phyloP scores from a whole-genome alignment of 352 stramenopile species.

The Globisporangium heterothallicum region DNA sequence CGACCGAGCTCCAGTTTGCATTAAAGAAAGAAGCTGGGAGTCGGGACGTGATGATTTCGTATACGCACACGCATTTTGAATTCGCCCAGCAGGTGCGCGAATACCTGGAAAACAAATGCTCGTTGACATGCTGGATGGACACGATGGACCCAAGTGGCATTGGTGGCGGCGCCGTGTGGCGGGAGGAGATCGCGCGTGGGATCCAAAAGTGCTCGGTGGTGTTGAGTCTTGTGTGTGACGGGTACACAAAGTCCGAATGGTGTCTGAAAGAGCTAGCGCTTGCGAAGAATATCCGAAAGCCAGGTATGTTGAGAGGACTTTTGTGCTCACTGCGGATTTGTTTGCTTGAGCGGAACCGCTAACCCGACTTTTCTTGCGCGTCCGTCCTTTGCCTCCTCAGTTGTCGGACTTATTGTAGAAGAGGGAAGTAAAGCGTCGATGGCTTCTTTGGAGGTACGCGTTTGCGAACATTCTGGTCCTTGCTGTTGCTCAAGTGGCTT shows the following conservation, averaged over 20 bases:
- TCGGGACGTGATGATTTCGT: constrained; percentile 81
- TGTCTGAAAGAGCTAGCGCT: constrained; percentile 80
- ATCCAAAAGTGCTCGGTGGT: constrained; percentile 73
- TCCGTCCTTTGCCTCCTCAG: constrained; percentile 23
- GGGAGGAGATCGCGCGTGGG: constrained; percentile 72
- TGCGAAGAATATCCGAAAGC: constrained; percentile 64
- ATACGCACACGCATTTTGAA: constrained; percentile 63
- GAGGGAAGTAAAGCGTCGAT: constrained; percentile 36
- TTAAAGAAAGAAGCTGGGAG: constrained; percentile 70
- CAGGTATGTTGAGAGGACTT: constrained; percentile 22
- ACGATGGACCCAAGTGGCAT: constrained; percentile 79
- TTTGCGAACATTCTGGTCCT: not conserved
- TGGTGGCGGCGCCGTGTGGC: constrained; percentile 68
- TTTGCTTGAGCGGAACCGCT: no score
- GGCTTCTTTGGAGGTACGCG: constrained; percentile 15
- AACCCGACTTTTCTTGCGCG: no score
- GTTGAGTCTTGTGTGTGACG: constrained; percentile 63
- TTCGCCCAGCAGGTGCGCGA: constrained; percentile 61
- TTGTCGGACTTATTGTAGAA: constrained; percentile 47
- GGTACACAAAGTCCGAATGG: constrained; percentile 72
- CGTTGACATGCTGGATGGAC: constrained; percentile 79
- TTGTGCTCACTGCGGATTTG: constrained; percentile 7
- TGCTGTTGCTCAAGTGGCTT: not conserved
- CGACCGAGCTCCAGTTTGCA: constrained; percentile 66
- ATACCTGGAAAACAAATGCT: constrained; percentile 47